Conservation (phyloP, 805 yeast genomes). For the Candida insectorum region DNA sequence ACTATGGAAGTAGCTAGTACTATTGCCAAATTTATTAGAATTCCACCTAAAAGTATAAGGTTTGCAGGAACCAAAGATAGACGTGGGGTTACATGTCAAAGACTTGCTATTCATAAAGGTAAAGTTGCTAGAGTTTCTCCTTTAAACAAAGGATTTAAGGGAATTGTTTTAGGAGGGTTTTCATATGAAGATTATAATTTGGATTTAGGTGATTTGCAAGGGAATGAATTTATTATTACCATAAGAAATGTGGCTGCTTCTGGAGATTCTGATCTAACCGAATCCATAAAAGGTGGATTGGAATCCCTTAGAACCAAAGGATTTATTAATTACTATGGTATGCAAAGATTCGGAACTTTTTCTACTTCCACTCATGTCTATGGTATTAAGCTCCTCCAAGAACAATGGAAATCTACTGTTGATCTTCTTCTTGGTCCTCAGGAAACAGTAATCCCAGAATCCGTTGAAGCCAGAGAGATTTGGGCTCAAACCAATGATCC, state of each 20-base stretch:
- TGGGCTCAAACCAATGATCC: constrained; percentile 80
- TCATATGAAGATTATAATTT: constrained; percentile 59
- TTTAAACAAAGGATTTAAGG: constrained; percentile 71
- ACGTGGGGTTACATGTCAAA: constrained; percentile 92
- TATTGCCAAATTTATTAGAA: constrained; percentile 66
- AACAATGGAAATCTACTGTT: constrained; percentile 77
- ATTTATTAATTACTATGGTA: constrained; percentile 92
- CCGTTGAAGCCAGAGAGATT: constrained; percentile 73
- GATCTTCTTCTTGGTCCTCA: constrained; percentile 82
- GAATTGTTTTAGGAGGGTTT: constrained; percentile 79
- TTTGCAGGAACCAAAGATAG: constrained; percentile 97
- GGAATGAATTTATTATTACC: constrained; percentile 86
- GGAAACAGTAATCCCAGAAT: constrained; percentile 76
- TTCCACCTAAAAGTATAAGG: constrained; percentile 67
- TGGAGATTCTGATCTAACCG: constrained; percentile 33
- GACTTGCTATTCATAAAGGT: constrained; percentile 63
- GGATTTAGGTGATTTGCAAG: constrained; percentile 77
- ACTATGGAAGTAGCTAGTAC: constrained; percentile 91
- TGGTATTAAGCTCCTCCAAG: constrained; percentile 68
- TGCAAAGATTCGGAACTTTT: constrained; percentile 97
- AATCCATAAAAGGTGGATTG: constrained; percentile 49
- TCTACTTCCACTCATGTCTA: constrained; percentile 86
- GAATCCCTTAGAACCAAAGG: constrained; percentile 62
- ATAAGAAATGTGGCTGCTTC: constrained; percentile 64
- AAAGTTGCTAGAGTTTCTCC: constrained; percentile 72